Base-by-base conservation (phyloP, 495 filamentous ascomycete genomes). In the Penicillium alfredii region DNA sequence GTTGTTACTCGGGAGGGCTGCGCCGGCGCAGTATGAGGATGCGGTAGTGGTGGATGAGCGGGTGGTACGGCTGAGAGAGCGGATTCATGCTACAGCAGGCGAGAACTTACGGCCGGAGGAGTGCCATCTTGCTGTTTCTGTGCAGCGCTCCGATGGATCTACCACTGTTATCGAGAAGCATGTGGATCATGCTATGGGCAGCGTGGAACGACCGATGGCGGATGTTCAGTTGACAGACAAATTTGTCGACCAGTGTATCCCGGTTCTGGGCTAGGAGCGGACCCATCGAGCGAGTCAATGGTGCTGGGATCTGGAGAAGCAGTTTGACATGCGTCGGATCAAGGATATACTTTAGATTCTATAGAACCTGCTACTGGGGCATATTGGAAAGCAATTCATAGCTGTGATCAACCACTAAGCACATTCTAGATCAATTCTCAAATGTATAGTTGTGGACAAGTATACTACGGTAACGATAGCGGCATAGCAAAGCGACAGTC, bases 121-220 rank as follows among this genome's bases (percentile, higher is more conserved):
- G 43, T 58, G 64, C 3, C 49, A 54, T 18, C 49, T 74, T 8
- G 51, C 49, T 6, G 31, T 71, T 0, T 43, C 45, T 6, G 48
- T 71, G 30, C 30, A 10, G 34, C 12, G 23, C 4, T 27, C 8
- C 9, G 12, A 7, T 33, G 40, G 29, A 12, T 26, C 25, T 11
- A 16, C 4, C 58, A 38, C 8, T 38, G 53, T n/a, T 6, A 57
- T 66, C 39, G 71, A 69, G 40, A 62, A 62, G 22, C 47, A 60
- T 44, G 44, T 76, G 15, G 40, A 66, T 26, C 68, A 75, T 55
- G 71, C 72, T 0, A 59, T 76, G 17, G 72, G 72, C 0, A 73
- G 67, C 44, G 35, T 74, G 16, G 63, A 71, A 16, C 45, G 55
- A 23, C 71, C 72, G 0, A 56, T 76, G 60, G 64, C 53, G 0